These are phyloP conservation scores for Diddensiella caesifluorescens DNA, from an alignment of 805 yeast genomes.

Conservation along the genomic window DNA sequence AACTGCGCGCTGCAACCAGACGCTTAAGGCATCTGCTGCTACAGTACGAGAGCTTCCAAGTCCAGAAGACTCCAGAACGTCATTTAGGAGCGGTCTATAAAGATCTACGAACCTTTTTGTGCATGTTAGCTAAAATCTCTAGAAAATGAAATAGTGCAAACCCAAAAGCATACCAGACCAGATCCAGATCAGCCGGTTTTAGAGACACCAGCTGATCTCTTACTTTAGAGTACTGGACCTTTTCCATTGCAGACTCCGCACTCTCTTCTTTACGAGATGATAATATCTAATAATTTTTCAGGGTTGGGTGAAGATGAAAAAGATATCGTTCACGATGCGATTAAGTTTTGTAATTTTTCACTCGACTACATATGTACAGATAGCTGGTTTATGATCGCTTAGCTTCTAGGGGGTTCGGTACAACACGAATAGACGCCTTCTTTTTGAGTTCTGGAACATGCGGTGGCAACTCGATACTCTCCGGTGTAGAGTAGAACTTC, in stretches of 20 bases:
- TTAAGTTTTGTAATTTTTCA: no score
- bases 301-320: neutral
- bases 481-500: constrained; percentile 36
- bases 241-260: no score
- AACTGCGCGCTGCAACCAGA: constrained; percentile 56
- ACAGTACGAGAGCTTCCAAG: constrained; percentile 37
- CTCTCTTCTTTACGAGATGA: no score
- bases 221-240: constrained; percentile 4
- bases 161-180: constrained; percentile 14
- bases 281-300: neutral
- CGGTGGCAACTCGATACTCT: constrained; percentile 9
- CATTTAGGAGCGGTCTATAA: constrained; percentile 30
- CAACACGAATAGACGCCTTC: constrained; percentile 16
- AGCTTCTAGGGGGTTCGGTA: constrained; percentile 17
- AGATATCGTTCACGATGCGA: neutral
- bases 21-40: constrained; percentile 54
- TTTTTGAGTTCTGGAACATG: constrained; percentile 3
- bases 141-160: no score
- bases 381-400: neutral
- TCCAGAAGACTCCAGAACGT: constrained; percentile 34
- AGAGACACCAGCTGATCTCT: constrained; percentile 14
- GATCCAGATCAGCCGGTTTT: constrained; percentile 17
- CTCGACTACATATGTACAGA: no score
- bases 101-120: constrained; percentile 19
- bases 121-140: neutral